A percentile compares a stretch with the other conserved stretches of the same genome.
Evolutionary conservation across 2,329 filamentous ascomycete species (phyloP).

Genomic region (Pseudogymnoascus sp.): DNA sequence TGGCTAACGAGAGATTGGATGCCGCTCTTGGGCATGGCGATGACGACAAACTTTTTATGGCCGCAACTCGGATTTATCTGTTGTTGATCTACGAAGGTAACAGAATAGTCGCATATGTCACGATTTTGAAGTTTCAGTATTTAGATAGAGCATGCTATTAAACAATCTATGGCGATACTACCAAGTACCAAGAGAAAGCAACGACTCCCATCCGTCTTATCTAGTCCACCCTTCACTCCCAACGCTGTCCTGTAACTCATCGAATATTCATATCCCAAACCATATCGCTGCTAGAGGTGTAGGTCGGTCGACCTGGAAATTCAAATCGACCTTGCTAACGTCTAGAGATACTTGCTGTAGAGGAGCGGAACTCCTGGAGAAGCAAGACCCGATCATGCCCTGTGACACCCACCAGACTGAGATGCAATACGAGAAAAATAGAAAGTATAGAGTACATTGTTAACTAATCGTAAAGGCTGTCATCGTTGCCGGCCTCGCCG

Average conservation of each 20-base stretch:
- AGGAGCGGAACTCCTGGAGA: background rate
- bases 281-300: constrained; percentile 1
- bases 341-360: background rate
- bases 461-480: constrained; percentile 89
- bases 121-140: background rate
- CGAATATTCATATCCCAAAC: constrained; percentile 7
- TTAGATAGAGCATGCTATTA: constrained; percentile 7
- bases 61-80: background rate
- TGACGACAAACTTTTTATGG: constrained; percentile 4
- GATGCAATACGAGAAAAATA: constrained; percentile 18
- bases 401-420: constrained; percentile 8
- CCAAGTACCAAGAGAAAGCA: constrained; percentile 2
- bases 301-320: background rate
- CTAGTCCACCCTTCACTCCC: constrained; percentile 1
- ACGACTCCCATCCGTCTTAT: constrained; percentile 6
- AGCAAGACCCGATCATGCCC: constrained; percentile 9
- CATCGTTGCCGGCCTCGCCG: constrained; percentile 84
- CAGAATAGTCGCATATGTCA: background rate
- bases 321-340: background rate
- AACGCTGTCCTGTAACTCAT: constrained; percentile 6
- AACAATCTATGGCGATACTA: constrained; percentile 5
- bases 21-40: background rate
- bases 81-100: background rate
- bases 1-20: constrained; percentile 4
- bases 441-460: constrained; percentile 18